Conservation (phyloP, 768 basidiomycete genomes). For the Astraeus odoratus region DNA sequence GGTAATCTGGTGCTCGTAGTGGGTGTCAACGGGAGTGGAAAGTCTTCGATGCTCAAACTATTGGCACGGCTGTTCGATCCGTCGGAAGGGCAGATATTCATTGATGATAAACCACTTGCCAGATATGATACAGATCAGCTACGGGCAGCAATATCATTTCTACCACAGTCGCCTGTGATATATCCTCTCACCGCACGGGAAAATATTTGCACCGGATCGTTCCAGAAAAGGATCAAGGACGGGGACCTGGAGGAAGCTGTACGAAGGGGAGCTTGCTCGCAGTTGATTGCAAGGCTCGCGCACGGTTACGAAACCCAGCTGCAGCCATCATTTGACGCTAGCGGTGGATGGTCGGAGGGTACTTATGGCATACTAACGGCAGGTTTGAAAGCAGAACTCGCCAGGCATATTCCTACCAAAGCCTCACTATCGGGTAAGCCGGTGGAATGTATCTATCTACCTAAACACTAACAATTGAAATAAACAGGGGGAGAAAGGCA, state of each 20-base stretch:
- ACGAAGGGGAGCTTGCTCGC: conserved; percentile 21
- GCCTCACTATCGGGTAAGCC: conserved; percentile 20
- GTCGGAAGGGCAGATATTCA: conserved; percentile 34
- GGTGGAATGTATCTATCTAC: too few relatives aligned
- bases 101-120: conserved; percentile 36
- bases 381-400: conserved; percentile 15
- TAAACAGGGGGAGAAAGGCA: conserved; percentile 30
- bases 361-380: conserved; percentile 14
- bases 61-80: conserved; percentile 44
- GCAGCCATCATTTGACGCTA: conserved; percentile 13
- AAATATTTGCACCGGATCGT: conserved; percentile 32
- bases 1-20: conserved; percentile 27
- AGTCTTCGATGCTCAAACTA: conserved; percentile 37
- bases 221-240: conserved; percentile 7
- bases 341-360: conserved; percentile 17
- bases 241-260: conserved; percentile 26
- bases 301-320: conserved; percentile 28
- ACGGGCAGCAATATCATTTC: conserved; percentile 37
- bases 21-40: conserved; percentile 24
- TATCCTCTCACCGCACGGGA: conserved; percentile 43
- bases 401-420: conserved; percentile 15
- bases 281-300: conserved; percentile 29
- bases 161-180: conserved; percentile 43
- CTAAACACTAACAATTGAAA: too few relatives aligned
- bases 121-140: conserved; percentile 34